phyloP scores from a whole-genome alignment of 768 basidiomycete genomes.

The Amanita rubescens region DNA sequence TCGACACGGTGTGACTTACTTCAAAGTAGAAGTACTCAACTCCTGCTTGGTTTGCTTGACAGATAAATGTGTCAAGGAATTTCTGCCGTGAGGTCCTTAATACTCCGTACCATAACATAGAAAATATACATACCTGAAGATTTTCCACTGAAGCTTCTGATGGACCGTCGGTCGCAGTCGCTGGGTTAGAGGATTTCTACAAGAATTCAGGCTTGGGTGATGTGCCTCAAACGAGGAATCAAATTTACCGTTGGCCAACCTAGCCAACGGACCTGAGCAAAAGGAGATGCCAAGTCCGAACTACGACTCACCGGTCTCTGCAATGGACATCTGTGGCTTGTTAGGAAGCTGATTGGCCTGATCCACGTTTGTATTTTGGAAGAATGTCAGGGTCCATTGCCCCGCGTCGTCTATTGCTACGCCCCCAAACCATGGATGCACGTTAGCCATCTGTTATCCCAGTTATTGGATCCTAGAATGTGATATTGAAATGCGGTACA shows the following conservation, averaged over 20 bases:
- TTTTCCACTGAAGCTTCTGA: constrained; percentile 53
- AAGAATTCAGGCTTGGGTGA: constrained; percentile 3
- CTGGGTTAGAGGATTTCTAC: constrained; percentile 52
- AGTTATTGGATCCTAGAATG: not conserved
- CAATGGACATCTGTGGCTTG: constrained; percentile 79
- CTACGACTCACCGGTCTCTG: constrained; percentile 64
- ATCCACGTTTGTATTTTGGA: constrained; percentile 55
- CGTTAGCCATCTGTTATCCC: constrained; percentile 68
- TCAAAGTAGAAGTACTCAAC: constrained; percentile 90
- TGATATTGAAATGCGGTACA: constrained; percentile 11
- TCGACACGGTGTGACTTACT: constrained; percentile 25
- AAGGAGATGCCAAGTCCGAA: constrained; percentile 13
- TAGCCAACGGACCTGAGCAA: constrained; percentile 7
- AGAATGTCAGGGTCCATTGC: constrained; percentile 78
- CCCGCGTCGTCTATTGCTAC: constrained; percentile 60
- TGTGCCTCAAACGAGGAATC: not conserved
- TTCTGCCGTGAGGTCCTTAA: constrained; percentile 33
- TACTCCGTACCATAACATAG: too few species aligned
- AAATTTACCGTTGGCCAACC: constrained; percentile 57
- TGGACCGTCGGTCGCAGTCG: constrained; percentile 59
- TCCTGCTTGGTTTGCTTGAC: constrained; percentile 73
- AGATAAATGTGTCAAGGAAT: constrained; percentile 85
- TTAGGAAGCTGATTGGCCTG: constrained; percentile 55
- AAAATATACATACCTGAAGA: constrained; percentile 41
- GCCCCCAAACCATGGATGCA: constrained; percentile 93